phyloP scores from a whole-genome alignment of 139 green algal species.

The Pleodorina starrii region DNA sequence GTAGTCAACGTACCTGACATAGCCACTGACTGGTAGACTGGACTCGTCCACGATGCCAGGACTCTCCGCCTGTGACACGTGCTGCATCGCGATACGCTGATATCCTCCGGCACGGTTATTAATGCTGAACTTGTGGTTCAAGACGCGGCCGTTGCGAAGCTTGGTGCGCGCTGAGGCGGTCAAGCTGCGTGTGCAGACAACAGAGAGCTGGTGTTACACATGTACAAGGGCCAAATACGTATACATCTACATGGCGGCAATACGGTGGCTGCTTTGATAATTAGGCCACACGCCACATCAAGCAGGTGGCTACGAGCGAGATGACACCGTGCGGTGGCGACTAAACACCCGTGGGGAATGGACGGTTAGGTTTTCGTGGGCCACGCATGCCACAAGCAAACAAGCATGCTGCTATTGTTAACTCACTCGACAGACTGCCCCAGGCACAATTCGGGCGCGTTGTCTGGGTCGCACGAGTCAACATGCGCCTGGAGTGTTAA shows the following conservation, averaged over 20 bases:
- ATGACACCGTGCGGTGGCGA: no score
- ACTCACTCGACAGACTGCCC: not conserved
- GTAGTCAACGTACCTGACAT: no score
- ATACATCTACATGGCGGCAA: not conserved
- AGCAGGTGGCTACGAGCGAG: no score
- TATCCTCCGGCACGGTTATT: not conserved
- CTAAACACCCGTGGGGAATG: no score
- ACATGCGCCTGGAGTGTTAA: not conserved
- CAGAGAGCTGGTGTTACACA: no score
- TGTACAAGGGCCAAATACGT: not conserved
- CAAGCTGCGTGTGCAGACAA: not conserved
- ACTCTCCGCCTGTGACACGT: not conserved
- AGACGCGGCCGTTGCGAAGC: not conserved
- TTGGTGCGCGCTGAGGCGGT: not conserved
- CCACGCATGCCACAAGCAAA: no score
- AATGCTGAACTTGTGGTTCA: not conserved
- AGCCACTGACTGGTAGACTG: no score
- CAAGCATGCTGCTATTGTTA: not conserved
- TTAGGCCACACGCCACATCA: no score
- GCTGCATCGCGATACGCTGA: not conserved
- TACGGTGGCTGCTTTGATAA: no score
- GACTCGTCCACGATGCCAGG: no score
- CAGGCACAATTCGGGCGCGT: not conserved
- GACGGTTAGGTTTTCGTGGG: no score
- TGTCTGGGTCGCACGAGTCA: not conserved